phyloP scores from a whole-genome alignment of 2,329 filamentous ascomycete genomes.

The Paecilomyces fulvus region DNA sequence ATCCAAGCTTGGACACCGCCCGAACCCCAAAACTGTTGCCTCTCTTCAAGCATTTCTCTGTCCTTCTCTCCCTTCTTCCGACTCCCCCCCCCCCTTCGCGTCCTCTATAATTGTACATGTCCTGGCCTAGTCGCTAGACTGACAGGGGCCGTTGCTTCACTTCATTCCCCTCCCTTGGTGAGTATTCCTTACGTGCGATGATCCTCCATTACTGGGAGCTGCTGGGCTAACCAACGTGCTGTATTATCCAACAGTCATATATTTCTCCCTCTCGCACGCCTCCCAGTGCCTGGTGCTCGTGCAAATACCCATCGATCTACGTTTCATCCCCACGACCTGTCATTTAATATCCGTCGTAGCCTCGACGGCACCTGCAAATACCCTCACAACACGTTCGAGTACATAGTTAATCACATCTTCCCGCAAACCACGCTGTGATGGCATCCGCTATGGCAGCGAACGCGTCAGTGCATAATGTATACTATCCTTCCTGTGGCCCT shows the following conservation, averaged over 20 bases:
- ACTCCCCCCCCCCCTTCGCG: conserved; percentile 18
- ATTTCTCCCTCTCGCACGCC: conserved; percentile 15
- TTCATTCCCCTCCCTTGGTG: conserved; percentile 7
- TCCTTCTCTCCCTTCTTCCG: conserved; percentile 11
- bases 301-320: conserved; percentile 21
- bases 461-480: conserved; percentile 29
- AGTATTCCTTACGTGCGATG: conserved; percentile 9
- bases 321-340: conserved; percentile 11
- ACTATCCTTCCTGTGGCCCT: conserved; percentile 7
- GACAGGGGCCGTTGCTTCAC: conserved; percentile 6
- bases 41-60: conserved; percentile 3
- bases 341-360: conserved; percentile 13
- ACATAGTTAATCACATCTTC: conserved; percentile 15
- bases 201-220: not conserved
- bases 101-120: conserved; percentile 25
- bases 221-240: conserved; percentile 2
- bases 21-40: conserved; percentile 1
- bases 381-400: conserved; percentile 11
- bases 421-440: conserved; percentile 19
- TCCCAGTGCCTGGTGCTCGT: conserved; percentile 22
- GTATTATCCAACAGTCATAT: conserved; percentile 14
- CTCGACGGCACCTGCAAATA: conserved; percentile 10
- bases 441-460: conserved; percentile 30
- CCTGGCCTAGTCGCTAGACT: conserved; percentile 15
- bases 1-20: conserved; percentile 9